Percentiles rank a stretch among this genome's conserved stretches.
These are phyloP conservation scores for Fusarium azukiicola DNA, from an alignment of 2,329 filamentous ascomycete genomes.

Conservation along the genomic window DNA sequence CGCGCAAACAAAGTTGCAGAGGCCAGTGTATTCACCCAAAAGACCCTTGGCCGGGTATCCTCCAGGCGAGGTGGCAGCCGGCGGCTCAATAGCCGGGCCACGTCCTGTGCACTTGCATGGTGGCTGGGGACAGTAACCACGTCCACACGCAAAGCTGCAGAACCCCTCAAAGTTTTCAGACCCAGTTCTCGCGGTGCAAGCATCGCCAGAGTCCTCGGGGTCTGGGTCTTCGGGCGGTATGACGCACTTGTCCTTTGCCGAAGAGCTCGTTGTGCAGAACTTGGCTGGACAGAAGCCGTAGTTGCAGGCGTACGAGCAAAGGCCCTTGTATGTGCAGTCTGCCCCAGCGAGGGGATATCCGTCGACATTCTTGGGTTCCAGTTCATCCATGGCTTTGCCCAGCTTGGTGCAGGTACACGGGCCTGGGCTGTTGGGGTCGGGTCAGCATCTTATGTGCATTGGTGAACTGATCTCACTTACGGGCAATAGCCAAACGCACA, in stretches of 20 bases:
- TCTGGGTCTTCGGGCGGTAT: background rate
- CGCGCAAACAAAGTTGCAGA: background rate
- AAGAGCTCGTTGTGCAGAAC: background rate
- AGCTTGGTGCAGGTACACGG: conserved; percentile 3
- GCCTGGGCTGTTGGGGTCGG: background rate
- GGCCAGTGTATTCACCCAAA: background rate
- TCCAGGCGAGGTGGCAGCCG: background rate
- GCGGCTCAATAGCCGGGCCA: background rate
- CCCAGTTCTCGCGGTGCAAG: background rate
- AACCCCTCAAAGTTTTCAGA: background rate
- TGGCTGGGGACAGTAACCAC: background rate
- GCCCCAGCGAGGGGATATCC: background rate
- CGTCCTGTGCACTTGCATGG: background rate
- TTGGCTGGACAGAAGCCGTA: background rate
- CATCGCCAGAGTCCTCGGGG: background rate
- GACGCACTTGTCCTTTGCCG: background rate
- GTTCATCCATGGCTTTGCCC: background rate
- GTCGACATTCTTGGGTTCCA: background rate
- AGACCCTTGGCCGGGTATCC: background rate
- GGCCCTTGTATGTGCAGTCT: background rate
- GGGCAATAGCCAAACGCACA: background rate
- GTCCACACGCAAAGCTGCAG: background rate
- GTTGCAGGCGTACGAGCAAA: background rate
- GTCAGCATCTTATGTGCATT: background rate
- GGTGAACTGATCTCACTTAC: background rate